Base-by-base conservation (phyloP, 2,329 filamentous ascomycete genomes). In the Tolypocladium ophioglossoides region DNA sequence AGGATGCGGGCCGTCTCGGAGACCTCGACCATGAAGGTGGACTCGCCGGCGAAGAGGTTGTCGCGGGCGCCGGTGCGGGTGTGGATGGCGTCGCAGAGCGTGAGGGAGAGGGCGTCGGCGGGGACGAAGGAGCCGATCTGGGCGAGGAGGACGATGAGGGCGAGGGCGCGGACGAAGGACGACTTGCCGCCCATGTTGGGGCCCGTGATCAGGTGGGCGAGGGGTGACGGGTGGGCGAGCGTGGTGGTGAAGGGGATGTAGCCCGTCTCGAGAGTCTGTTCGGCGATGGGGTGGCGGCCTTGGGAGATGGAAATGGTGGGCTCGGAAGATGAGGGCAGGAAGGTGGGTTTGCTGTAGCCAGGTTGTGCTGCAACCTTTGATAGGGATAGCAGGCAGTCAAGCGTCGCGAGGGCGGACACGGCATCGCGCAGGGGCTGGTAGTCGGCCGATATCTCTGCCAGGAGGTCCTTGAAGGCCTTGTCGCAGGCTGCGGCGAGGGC, bases 131-230 rank as follows among this genome's bases (percentile, higher is more conserved):
- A 95, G 51, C 94, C 94, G 59, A 96, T 87, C 67, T 99, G 94
- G 9, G 90, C 91, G 75, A 99, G 91, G 63, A 99, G 91, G 50
- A 87, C 82, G 58, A 97, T 90, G 8, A 99, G 82, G 11, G 94
- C 92, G 47, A 95, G 84, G 60, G 91, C 89, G 52, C 94, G 89
- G 24, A 99, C 92, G 69, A 96, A 99, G 55, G 87, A 94, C n/a
- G 90, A 96, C 68, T 99, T 99, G 54, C 94, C 94, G 63, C 94
- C 94, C 94, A 99, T 99, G 73, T 99, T 99, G 34, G 94, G 94
- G 0, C 94, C 94, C 0, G 94, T 99, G 63, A 99, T 86, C 54
- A 97, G 85, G 61, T 96, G 82, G 2, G 90, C 89, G 7, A 88
- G 79, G 0, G 83, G 80, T 0, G 76, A 67, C 1, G 83, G 78